Base-by-base conservation (phyloP, 2,329 filamentous ascomycete genomes). In the Parastagonospora avenae region DNA sequence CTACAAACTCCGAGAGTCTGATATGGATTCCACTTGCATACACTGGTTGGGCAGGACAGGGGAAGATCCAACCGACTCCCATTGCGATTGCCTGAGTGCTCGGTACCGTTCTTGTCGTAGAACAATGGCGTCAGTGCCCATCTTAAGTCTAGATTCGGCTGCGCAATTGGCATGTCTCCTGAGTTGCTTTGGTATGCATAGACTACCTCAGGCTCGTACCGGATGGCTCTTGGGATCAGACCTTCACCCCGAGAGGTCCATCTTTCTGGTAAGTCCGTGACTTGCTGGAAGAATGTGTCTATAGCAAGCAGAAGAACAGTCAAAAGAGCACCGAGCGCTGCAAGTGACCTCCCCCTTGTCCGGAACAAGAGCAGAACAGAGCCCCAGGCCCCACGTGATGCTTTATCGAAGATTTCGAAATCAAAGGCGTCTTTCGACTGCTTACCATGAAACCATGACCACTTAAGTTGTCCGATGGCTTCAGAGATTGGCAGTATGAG, bases 401-500 rank as follows among this genome's bases (percentile, higher is more conserved):
- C 60, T 12, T 65, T 63, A 16, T 70, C 67, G 29, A 69, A 70
- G 3, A 65, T 62, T 39, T 68, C 64, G 15, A 68, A 66, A 32
- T 68, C 66, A 10, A 55, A 41, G n/a, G 66, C 59, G 10, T 57
- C 45, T 29, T 51, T 57, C 0, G 55, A 59, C 4, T 42, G 40
- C 8, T 33, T 39, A 0, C 52, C 52, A 33, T 59, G n/a, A 41
- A 55, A 55, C 67, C 66, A 69, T 8, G 40, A 51, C 67, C 67
- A 71, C 42, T 70, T 71, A n/a, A 68, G 28, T 35, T 72, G 65
- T 0, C 66, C 66, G 2, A 71, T 45, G 8, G 62, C 61, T 44
- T 70, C 62, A 2, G 62, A 57, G 8, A 54, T 52, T 7, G 63
- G 67, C 2, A 68, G 28, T 14, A 65, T 42, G 0, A 67, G 47